Evolutionary conservation across 2,329 filamentous ascomycete genomes (phyloP).

Genomic region (Rhynchosporium secalis): DNA sequence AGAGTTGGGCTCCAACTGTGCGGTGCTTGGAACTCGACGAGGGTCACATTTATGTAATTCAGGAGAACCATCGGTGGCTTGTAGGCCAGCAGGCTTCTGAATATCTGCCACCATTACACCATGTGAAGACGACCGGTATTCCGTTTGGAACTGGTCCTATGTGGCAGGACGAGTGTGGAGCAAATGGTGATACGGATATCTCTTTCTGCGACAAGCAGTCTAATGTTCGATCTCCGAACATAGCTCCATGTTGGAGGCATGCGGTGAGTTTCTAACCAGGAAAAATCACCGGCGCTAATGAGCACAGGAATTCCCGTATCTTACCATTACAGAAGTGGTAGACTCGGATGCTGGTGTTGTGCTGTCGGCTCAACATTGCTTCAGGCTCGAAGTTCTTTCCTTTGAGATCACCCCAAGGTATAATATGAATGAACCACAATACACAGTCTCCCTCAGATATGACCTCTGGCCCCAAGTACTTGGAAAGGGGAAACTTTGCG

Average conservation of each 20-base stretch:
- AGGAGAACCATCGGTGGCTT: slow-evolving; percentile 55
- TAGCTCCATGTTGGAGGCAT: slow-evolving; percentile 55
- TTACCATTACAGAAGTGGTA: slow-evolving; percentile 49
- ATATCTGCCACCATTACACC: slow-evolving; percentile 46
- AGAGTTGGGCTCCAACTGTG: slow-evolving; percentile 52
- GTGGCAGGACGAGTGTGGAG: slow-evolving; percentile 50
- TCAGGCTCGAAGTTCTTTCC: slow-evolving; percentile 49
- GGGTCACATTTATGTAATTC: slow-evolving; percentile 53
- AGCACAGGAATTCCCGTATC: slow-evolving; percentile 49
- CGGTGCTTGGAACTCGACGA: slow-evolving; percentile 50
- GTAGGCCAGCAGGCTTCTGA: slow-evolving; percentile 47
- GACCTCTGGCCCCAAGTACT: slow-evolving; percentile 51
- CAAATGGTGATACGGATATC: slow-evolving; percentile 32
- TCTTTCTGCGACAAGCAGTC: slow-evolving; percentile 30
- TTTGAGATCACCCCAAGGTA: slow-evolving; percentile 45
- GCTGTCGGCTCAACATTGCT: slow-evolving; percentile 49
- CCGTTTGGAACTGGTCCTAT: slow-evolving; percentile 54
- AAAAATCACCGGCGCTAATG: neutral
- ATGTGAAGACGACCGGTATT: slow-evolving; percentile 52
- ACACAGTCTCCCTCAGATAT: slow-evolving; percentile 46
- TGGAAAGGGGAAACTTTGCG: slow-evolving; percentile 54
- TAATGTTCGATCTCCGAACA: slow-evolving; percentile 36
- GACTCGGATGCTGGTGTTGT: slow-evolving; percentile 48
- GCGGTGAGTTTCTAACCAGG: slow-evolving; percentile 31
- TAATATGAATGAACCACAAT: slow-evolving; percentile 36